Base-by-base conservation (phyloP, 768 basidiomycete species). In the Lepiota venenata region DNA sequence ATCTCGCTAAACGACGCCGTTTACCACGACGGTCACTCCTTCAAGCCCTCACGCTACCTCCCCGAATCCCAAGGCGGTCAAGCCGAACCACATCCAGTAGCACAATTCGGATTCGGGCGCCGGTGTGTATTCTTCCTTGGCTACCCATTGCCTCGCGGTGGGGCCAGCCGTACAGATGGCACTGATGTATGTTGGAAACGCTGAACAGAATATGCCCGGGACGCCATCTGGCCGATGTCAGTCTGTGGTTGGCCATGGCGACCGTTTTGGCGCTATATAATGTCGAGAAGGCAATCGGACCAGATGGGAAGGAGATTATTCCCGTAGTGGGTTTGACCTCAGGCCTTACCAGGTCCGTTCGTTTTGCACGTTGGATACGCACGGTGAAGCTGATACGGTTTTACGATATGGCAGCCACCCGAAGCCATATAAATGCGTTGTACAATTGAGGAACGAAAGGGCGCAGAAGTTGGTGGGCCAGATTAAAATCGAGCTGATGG, bases 21-120 rank as follows among this genome's bases (percentile, higher is more conserved):
- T 5, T 87, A 74, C 61, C 74, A 76, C 0, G 68, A 82, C 52
- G 69, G 84, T 0, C 64, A 76, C 43, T 51, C 56, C 1, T 87
- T 87, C 67, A 65, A 68, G 37, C 85, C 84, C 0, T 78, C 80
- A 16, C 75, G 84, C 2, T 84, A 73, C 59, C 57, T 83, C 4
- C 55, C 60, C 12, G 39, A 7, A 15, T 39, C 52, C 3, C 25
- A 54, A 44, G 52, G 52, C 7, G 52, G 52, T 0, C 25, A 47
- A 3, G 46, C 7, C 18, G 52, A 54, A 32, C 46, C 52, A 6
- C 35, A 18, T 9, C 52, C 52, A 2, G 10, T 15, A 4, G 25
- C 32, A 4, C 52, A 41, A 8, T 52, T 52, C 43, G 51, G 51
- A 1, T 52, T 52, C 16, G 50, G 50, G 2, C 18, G 50, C 35